phyloP scores from a whole-genome alignment of 2,329 filamentous ascomycete species.

The Thelonectria olida region DNA sequence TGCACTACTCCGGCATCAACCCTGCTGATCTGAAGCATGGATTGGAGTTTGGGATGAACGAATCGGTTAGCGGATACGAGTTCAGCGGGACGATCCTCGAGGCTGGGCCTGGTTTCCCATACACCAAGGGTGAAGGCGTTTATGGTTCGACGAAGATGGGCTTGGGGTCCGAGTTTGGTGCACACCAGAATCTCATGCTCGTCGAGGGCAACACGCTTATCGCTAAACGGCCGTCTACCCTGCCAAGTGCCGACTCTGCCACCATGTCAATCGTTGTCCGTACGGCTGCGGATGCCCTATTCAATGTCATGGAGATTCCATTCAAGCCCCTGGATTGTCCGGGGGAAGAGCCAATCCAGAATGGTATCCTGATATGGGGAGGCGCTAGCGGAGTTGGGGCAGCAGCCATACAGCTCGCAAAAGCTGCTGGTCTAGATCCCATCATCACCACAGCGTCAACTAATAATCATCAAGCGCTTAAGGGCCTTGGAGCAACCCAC shows the following conservation, averaged over 20 bases:
- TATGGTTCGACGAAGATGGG: background rate
- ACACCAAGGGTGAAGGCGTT: background rate
- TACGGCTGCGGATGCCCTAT: conserved; percentile 5
- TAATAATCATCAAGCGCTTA: conserved; percentile 44
- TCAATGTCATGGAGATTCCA: conserved; percentile 9
- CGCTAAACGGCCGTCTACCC: background rate
- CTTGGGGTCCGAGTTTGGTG: conserved; percentile 8
- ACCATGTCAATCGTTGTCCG: background rate
- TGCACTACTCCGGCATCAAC: conserved; percentile 3
- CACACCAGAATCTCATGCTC: conserved; percentile 24
- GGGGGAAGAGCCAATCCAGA: background rate
- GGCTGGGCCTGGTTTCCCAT: background rate
- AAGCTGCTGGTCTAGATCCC: conserved; percentile 39
- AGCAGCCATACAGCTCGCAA: conserved; percentile 47
- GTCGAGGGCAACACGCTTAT: conserved; percentile 8
- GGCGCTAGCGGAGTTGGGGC: conserved; percentile 46
- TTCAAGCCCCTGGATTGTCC: background rate
- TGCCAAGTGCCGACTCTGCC: background rate
- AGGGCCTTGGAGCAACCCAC: conserved; percentile 43
- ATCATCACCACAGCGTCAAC: conserved; percentile 47
- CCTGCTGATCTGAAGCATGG: conserved; percentile 2
- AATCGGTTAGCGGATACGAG: conserved; percentile 3
- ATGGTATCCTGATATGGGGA: conserved; percentile 47
- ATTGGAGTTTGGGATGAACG: background rate
- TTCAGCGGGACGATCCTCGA: background rate